Base-by-base conservation (phyloP, 305 asterid genomes). In the Rubia balearica region DNA sequence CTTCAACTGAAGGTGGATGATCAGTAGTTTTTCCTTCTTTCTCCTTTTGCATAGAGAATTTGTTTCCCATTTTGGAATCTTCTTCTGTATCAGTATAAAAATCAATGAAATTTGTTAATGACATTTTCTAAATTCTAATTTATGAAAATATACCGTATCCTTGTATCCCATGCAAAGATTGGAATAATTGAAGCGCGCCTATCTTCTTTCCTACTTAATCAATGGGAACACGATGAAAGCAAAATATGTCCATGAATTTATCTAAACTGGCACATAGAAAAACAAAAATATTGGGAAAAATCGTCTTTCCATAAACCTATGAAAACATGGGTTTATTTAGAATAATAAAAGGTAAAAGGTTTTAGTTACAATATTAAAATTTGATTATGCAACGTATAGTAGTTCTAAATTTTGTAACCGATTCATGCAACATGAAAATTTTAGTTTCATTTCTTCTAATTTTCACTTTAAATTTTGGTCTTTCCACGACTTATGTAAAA, bases 11-110 rank as follows among this genome's bases (percentile, higher is more conserved):
- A 64, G 77, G 42, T 59, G 61, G 48, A 36, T 64, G 33, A 30
- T 30, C 33, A 30, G 33, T 71, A 46, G 77, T 73, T 36, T 64
- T 22, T 38, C 71, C 75, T 43, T 73, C 79, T 59, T 71, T 77
- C 9, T 77, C 76, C 19, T 81, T 84, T 70, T 79, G 77, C 77
- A 78, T 80, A 41, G 79, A 49, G 49, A 51, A 78, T 69, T 72
- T 78, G 21, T 79, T 81, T 73, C 74, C 81, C 67, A 69, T 56
- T 46, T 16, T 48, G 51, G 75, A 59, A 67, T 62, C 71, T 16
- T 68, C 81, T 75, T n/a, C 33, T 59, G n/a, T 17, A 12, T 48
- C 12, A 30, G 3, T 74, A 6, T n/a, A 41, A 0, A 11, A 0
- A 56, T 56, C 13, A 70, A 42, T 27, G 1, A 48, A 22, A 8